Conservation (phyloP, 805 yeast species). For the Saccharomycopsis sp. region DNA sequence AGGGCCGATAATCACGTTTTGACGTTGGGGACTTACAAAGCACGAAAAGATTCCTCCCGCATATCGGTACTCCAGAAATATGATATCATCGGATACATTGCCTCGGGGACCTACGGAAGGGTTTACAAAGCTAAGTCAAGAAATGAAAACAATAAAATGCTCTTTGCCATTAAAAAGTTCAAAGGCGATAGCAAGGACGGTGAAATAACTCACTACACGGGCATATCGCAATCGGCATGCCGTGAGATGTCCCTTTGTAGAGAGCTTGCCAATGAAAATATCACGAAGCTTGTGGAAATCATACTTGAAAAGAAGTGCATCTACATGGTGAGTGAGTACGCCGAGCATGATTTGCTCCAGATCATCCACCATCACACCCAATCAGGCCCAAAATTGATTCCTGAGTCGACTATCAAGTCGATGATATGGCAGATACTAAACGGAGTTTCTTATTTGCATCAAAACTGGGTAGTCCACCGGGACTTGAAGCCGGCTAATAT, state of each 20-base stretch:
- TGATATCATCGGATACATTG: conserved; percentile 88
- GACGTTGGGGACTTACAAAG: conserved; percentile 52
- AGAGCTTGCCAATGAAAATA: conserved; percentile 73
- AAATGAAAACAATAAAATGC: conserved; percentile 28
- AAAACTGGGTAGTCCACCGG: conserved; percentile 93
- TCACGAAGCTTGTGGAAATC: conserved; percentile 74
- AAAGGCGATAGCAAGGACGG: conserved; percentile 85
- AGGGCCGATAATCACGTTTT: conserved; percentile 51
- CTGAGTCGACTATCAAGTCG: conserved; percentile 72
- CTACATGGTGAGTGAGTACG: conserved; percentile 92
- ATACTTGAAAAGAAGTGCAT: conserved; percentile 83
- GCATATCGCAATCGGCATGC: conserved; percentile 92
- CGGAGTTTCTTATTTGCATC: conserved; percentile 87
- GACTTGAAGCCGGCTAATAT: conserved; percentile 97
- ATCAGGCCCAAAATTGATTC: conserved; percentile 74
- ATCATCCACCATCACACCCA: conserved; percentile 92
- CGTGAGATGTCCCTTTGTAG: conserved; percentile 94
- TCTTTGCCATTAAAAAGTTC: conserved; percentile 90
- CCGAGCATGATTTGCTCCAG: conserved; percentile 92
- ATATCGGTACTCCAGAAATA: conserved; percentile 76
- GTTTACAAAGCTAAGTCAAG: conserved; percentile 79
- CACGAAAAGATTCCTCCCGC: conserved; percentile 58
- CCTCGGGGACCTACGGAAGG: conserved; percentile 96
- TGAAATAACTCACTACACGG: conserved; percentile 83
- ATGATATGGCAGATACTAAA: conserved; percentile 87